Evolutionary conservation across 257 asterid genomes (phyloP).

Genomic region (Plectranthus barbatus): DNA sequence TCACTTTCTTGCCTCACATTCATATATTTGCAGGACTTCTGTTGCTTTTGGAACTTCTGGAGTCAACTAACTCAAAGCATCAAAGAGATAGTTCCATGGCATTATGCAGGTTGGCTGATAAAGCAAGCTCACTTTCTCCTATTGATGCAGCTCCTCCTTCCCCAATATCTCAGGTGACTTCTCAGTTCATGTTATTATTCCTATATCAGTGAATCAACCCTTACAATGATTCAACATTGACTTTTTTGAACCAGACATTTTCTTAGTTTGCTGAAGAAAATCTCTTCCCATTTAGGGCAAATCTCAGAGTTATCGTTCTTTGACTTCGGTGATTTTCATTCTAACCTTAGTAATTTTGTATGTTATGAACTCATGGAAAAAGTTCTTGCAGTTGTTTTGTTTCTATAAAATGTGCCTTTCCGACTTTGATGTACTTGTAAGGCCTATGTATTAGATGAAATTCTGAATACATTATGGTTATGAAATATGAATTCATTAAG

Average conservation of each 20-base stretch:
- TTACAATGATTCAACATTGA: background rate
- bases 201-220: background rate
- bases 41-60: slow-evolving; percentile 82
- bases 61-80: slow-evolving; percentile 49
- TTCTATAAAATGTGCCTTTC: background rate
- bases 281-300: background rate
- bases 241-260: background rate
- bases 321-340: no score
- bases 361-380: background rate
- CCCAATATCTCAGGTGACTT: slow-evolving; percentile 77
- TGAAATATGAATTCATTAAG: background rate
- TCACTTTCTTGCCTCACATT: background rate
- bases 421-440: background rate
- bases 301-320: no score
- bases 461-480: background rate
- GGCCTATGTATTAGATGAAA: background rate
- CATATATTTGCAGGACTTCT: slow-evolving; percentile 50
- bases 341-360: background rate
- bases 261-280: background rate
- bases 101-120: slow-evolving; percentile 66
- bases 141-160: slow-evolving; percentile 98
- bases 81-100: slow-evolving; percentile 81
- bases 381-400: background rate
- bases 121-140: slow-evolving; percentile 74
- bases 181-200: background rate